Conservation (phyloP, 2,329 filamentous ascomycete genomes). For the Xylaria multiplex region DNA sequence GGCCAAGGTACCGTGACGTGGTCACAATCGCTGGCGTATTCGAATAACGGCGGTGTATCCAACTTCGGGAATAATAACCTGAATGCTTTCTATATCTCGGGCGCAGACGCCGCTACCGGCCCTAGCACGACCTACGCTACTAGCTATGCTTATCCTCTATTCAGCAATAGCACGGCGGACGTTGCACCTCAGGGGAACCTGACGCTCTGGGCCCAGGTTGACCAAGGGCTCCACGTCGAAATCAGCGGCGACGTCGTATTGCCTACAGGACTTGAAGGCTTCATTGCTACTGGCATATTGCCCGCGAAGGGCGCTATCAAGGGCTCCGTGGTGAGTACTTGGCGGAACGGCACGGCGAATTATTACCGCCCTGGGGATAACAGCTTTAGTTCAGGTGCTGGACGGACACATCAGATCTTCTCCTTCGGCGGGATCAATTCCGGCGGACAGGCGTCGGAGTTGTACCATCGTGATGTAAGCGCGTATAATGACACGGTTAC, state of each 20-base stretch:
- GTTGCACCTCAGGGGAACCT: slow-evolving; percentile 56
- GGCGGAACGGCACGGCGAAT: slow-evolving; percentile 65
- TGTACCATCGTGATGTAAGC: slow-evolving; percentile 67
- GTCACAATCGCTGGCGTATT: slow-evolving; percentile 66
- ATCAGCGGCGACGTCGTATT: slow-evolving; percentile 58
- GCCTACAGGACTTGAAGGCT: slow-evolving; percentile 69
- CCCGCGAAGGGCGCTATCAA: slow-evolving; percentile 27
- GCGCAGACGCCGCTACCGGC: slow-evolving; percentile 54
- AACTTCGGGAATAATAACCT: slow-evolving; percentile 47
- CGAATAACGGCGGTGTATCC: slow-evolving; percentile 59
- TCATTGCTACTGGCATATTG: slow-evolving; percentile 51
- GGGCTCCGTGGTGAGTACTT: slow-evolving; percentile 57
- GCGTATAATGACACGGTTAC: slow-evolving; percentile 46
- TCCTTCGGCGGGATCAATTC: slow-evolving; percentile 59
- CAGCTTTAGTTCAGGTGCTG: slow-evolving; percentile 61
- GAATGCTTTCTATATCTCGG: slow-evolving; percentile 52
- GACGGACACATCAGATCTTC: slow-evolving; percentile 67
- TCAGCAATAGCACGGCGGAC: slow-evolving; percentile 63
- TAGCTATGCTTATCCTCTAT: slow-evolving; percentile 69
- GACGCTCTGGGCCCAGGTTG: slow-evolving; percentile 55
- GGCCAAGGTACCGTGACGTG: slow-evolving; percentile 59
- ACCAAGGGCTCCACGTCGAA: slow-evolving; percentile 55
- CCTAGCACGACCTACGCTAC: slow-evolving; percentile 48
- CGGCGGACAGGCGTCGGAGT: slow-evolving; percentile 48
- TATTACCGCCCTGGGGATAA: slow-evolving; percentile 61